Base-by-base conservation (phyloP, 2,329 filamentous ascomycete species). In the Passalora sequoiae region DNA sequence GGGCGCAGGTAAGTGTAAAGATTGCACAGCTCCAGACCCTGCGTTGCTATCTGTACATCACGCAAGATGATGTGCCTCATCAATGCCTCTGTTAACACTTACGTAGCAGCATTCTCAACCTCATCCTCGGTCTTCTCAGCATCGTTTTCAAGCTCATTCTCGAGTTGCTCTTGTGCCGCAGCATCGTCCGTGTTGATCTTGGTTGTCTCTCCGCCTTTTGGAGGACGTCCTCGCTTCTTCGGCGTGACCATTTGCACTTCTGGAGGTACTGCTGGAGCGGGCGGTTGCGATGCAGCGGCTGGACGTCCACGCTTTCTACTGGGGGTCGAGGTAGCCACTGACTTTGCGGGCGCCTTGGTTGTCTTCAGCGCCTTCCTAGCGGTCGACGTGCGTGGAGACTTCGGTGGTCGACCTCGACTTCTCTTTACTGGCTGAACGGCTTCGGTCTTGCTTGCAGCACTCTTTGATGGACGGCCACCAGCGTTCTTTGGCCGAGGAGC, bases 181-280 rank as follows among this genome's bases (percentile, higher is more conserved):
- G 46, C 53, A 35, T 60, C 57, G 31, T 60, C 60, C 13, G 35
- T 44, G n/a, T 51, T 44, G 15, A 55, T 49, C 33, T 58, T 60
- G 13, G 59, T 61, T 9, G 60, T 61, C 43, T 58, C 54, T 19
- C 59, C 58, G 15, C 57, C 56, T 33, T 51, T 51, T 12, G 59
- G 56, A 6, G 60, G 57, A 17, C 52, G 44, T 15, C 57, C 55
- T 15, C 58, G 58, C 46, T 56, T 59, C 51, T 55, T 59, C 1
- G 55, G 58, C 7, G 54, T 47, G 15, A 46, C 41, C 5, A 31
- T 30, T 25, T 54, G 49, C 10, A 47, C 40, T 41, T 54, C 45
- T 6, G 47, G 36, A 9, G 20, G 16, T n/a, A 44, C 46, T 9
- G 49, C 49, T 33, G 51, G 29, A 9, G 38, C 31, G 21, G 38